Percentiles rank a stretch among this genome's conserved stretches.
Conservation (phyloP, 73 alveolate genomes). For the Paramecium caudatum region DNA sequence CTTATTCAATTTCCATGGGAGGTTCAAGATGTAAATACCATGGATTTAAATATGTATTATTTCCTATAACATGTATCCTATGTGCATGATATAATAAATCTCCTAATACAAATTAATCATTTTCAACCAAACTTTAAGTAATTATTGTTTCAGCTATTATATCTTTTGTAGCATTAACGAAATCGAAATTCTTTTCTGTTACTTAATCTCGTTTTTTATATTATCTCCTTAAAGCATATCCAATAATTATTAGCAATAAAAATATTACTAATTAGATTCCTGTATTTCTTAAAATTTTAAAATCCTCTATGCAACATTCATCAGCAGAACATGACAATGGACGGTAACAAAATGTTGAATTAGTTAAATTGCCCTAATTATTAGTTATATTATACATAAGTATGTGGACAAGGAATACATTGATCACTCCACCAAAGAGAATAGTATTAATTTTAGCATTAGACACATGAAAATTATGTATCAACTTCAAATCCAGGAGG, state of each 20-base stretch:
- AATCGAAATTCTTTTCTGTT: slow-evolving; percentile 58
- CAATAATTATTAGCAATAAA: slow-evolving; percentile 5
- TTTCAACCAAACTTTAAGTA: slow-evolving; percentile 14
- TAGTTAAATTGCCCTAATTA: neutral
- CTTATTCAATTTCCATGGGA: slow-evolving; percentile 39
- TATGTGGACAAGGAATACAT: slow-evolving; percentile 41
- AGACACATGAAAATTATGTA: neutral
- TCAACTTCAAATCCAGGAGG: neutral
- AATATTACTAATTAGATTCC: slow-evolving; percentile 23
- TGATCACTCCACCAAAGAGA: slow-evolving; percentile 50
- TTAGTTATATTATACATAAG: neutral
- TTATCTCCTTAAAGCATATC: slow-evolving; percentile 15
- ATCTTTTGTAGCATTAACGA: slow-evolving; percentile 40
- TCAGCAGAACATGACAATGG: neutral
- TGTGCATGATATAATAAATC: slow-evolving; percentile 65
- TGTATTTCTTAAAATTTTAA: slow-evolving; percentile 5
- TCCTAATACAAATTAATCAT: neutral
- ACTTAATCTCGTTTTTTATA: slow-evolving; percentile 31
- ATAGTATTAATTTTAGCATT: neutral
- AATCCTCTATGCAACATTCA: neutral
- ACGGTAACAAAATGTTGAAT: neutral
- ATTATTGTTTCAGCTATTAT: slow-evolving; percentile 26
- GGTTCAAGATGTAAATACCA: slow-evolving; percentile 62
- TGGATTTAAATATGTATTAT: slow-evolving; percentile 45
- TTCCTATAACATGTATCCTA: slow-evolving; percentile 47